phyloP scores from a whole-genome alignment of 2,329 filamentous ascomycete genomes.

The Verticillium longisporum region DNA sequence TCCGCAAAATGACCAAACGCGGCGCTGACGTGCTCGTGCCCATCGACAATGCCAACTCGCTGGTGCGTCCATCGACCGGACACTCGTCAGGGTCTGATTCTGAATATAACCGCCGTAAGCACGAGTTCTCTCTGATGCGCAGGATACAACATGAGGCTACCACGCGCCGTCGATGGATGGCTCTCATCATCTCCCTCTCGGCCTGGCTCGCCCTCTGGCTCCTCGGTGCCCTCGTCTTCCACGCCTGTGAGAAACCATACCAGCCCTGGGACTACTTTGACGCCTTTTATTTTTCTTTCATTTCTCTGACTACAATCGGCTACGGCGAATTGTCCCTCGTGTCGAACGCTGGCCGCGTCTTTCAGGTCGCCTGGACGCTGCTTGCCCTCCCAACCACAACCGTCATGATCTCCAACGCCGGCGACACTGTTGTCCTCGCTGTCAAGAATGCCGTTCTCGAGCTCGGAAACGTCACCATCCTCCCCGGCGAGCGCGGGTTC shows the following conservation, averaged over 20 bases:
- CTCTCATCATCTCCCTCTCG: constrained; percentile 59
- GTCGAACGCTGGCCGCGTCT: constrained; percentile 72
- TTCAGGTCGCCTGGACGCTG: constrained; percentile 91
- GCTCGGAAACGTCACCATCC: constrained; percentile 52
- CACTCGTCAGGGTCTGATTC: constrained; percentile 1
- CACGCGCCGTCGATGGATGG: constrained; percentile 65
- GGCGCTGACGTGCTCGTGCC: constrained; percentile 46
- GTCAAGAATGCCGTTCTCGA: constrained; percentile 48
- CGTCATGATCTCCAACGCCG: constrained; percentile 75
- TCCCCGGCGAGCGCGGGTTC: constrained; percentile 49
- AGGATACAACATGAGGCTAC: constrained; percentile 63
- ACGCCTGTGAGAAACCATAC: constrained; percentile 40
- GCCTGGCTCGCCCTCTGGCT: constrained; percentile 75
- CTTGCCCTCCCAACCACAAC: constrained; percentile 85
- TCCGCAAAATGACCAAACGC: constrained; percentile 36
- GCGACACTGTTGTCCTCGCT: constrained; percentile 70
- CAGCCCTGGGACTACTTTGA: constrained; percentile 70
- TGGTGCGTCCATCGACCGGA: constrained; percentile 3
- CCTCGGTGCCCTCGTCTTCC: constrained; percentile 69
- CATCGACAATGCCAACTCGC: constrained; percentile 20
- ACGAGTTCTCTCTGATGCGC: constrained; percentile 76
- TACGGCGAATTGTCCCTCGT: constrained; percentile 75
- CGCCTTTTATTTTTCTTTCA: constrained; percentile 79
- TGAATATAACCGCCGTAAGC: constrained; percentile 56
- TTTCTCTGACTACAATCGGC: constrained; percentile 71